phyloP scores from a whole-genome alignment of 768 basidiomycete genomes.

The Tephrocybe sp. region DNA sequence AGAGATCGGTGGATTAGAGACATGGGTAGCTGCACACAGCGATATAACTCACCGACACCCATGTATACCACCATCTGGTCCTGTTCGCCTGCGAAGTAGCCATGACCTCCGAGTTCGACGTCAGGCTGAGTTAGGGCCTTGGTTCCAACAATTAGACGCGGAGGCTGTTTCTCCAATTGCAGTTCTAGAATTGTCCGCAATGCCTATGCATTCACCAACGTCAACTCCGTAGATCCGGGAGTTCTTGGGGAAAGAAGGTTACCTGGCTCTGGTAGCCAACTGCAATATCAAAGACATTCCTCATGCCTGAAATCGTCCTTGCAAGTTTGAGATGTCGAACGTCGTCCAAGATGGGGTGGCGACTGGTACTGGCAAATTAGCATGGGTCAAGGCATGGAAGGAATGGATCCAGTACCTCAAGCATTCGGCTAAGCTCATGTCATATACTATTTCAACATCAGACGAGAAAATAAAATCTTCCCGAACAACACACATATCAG shows the following conservation, averaged over 20 bases:
- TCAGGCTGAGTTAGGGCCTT: neutral
- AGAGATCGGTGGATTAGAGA: neutral
- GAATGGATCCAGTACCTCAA: neutral
- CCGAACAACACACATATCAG: too few species aligned
- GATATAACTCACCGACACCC: neutral
- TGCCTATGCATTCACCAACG: neutral
- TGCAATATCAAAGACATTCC: neutral
- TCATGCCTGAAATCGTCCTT: neutral
- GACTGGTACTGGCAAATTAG: neutral
- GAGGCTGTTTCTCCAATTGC: neutral
- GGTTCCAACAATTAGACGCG: neutral
- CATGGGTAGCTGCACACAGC: neutral
- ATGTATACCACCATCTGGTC: neutral
- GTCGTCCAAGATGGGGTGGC: neutral
- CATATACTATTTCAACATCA: too few species aligned
- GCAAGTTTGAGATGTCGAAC: neutral
- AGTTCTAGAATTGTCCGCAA: neutral
- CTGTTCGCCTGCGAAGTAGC: neutral
- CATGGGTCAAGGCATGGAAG: neutral
- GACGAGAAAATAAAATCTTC: too few species aligned
- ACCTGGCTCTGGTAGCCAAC: neutral
- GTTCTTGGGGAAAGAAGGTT: too few species aligned
- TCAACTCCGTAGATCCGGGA: neutral
- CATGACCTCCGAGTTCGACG: neutral
- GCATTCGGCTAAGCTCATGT: too few species aligned